Base-by-base conservation (phyloP, 129 eudicot species). In the Arctium minus region DNA sequence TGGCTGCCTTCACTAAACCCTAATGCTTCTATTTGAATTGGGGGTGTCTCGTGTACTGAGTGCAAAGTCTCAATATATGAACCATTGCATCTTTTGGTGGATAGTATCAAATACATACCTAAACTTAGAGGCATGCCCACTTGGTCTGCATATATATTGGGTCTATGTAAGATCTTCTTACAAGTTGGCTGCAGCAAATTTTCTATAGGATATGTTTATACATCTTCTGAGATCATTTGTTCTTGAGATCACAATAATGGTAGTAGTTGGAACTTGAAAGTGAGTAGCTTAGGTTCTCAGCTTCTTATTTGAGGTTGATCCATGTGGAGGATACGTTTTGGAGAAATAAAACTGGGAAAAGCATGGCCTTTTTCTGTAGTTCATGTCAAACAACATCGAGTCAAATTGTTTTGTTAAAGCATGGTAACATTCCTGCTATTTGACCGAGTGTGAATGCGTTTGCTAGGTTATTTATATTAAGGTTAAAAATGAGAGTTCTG, bases 21-120 rank as follows among this genome's bases (percentile, higher is more conserved):
- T 10, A 31, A 17, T 50, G 27, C 15, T 60, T 60, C 27, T 15
- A 17, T 56, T 35, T 35, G 36, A 73, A 36, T 44, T 39, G 6
- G 77, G 33, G 77, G 42, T 73, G 60, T 22, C 32, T 1, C 12
- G 13, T 22, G 33, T 27, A 65, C 27, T 8, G 70, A 3, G 33
- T 65, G 70, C 11, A 22, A 8, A 36, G 22, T 74, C 46, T 2
- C n/a, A 8, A 3, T 15, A 4, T 77, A 64, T 77, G 35, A 77
- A 77, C 37, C n/a, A 56, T 76, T 9, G 29, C 15, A 35, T 60
- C 80, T 31, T 77, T 35, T 77, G 80, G 72, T 35, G 80, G 80
- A 56, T 56, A n/a, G 62, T 8, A 56, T n/a, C 8, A 3, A 1
- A 56, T 22, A 56, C 33, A 12, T 36, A 27, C 1, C 35, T 12